Percentiles rank a stretch among this genome's conserved stretches.
Evolutionary conservation across 2,329 filamentous ascomycete genomes (phyloP).

Genomic region (Mollisia scopiformis): DNA sequence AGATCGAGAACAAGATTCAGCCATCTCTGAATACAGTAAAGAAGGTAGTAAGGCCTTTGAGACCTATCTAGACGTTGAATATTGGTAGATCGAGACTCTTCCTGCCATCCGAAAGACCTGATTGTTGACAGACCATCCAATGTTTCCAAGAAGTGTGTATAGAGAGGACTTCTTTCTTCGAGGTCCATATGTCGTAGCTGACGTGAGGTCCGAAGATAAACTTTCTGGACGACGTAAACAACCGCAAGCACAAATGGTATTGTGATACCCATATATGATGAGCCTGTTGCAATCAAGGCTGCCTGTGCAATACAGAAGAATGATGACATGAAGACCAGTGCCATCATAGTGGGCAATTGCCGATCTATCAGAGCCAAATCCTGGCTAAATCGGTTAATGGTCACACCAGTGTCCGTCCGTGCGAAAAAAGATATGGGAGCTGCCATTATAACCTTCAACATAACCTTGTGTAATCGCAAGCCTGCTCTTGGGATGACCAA

Average conservation of each 20-base stretch:
- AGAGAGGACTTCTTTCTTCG: constrained; percentile 36
- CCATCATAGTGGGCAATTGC: constrained; percentile 20
- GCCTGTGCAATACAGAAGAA: no score
- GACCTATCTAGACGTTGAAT: constrained; percentile 52
- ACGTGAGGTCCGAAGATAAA: constrained; percentile 49
- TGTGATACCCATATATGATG: constrained; percentile 59
- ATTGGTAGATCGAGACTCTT: constrained; percentile 46
- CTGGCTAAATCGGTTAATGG: constrained; percentile 20
- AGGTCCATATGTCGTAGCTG: constrained; percentile 50
- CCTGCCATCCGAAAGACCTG: constrained; percentile 47
- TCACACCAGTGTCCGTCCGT: constrained; percentile 15
- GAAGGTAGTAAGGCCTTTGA: constrained; percentile 59
- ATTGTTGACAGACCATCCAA: constrained; percentile 46
- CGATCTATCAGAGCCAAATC: constrained; percentile 30
- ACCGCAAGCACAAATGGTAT: constrained; percentile 35
- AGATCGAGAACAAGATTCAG: constrained; percentile 48
- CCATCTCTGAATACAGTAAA: constrained; percentile 60
- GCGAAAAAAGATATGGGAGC: constrained; percentile 36
- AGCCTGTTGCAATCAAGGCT: constrained; percentile 28
- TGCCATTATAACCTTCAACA: neutral
- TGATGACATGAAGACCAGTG: neutral
- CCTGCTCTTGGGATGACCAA: neutral
- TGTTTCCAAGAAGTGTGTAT: constrained; percentile 48
- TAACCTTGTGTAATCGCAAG: neutral
- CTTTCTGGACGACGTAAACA: constrained; percentile 37